phyloP scores from a whole-genome alignment of 371 early-diverging fungal species.

The Syncephalastrum monosporum region DNA sequence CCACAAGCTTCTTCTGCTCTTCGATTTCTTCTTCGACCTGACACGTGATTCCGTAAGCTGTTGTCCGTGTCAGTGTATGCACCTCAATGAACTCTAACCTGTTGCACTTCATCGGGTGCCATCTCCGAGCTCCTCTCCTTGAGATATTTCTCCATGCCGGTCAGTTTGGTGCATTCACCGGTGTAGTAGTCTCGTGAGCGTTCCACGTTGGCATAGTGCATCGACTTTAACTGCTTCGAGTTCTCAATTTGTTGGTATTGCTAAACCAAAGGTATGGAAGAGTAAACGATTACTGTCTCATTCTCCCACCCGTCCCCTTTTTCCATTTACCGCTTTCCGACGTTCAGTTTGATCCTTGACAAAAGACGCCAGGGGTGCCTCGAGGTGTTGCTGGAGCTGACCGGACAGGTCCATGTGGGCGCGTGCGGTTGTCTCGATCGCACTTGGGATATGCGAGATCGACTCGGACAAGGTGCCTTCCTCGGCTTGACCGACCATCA shows the following conservation, averaged over 20 bases:
- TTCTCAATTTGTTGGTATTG: constrained; percentile 43
- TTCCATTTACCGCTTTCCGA: constrained; percentile 17
- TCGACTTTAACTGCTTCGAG: constrained; percentile 29
- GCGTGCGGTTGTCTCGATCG: constrained; percentile 26
- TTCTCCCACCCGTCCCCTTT: neutral
- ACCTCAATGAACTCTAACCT: constrained; percentile 12
- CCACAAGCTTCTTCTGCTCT: constrained; percentile 8
- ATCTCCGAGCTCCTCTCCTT: constrained; percentile 7
- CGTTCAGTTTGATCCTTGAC: constrained; percentile 20
- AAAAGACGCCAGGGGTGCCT: constrained; percentile 21
- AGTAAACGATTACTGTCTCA: neutral
- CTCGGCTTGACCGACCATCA: constrained; percentile 22
- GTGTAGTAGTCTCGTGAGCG: constrained; percentile 17
- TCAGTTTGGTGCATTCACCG: constrained; percentile 18
- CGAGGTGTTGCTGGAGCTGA: constrained; percentile 23
- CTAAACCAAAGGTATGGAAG: constrained; percentile 11
- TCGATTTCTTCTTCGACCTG: constrained; percentile 18
- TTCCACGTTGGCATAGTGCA: constrained; percentile 36
- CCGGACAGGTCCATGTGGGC: constrained; percentile 31
- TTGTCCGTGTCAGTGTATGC: neutral
- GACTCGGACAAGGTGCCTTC: constrained; percentile 26
- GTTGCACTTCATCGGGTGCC: constrained; percentile 11
- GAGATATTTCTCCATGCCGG: constrained; percentile 18
- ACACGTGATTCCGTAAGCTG: too few species aligned
- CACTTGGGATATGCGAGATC: constrained; percentile 26